Evolutionary conservation across 2,329 filamentous ascomycete species (phyloP), one percentile per base, ranked within the genome.

Genomic region (Phoma sp.): DNA sequence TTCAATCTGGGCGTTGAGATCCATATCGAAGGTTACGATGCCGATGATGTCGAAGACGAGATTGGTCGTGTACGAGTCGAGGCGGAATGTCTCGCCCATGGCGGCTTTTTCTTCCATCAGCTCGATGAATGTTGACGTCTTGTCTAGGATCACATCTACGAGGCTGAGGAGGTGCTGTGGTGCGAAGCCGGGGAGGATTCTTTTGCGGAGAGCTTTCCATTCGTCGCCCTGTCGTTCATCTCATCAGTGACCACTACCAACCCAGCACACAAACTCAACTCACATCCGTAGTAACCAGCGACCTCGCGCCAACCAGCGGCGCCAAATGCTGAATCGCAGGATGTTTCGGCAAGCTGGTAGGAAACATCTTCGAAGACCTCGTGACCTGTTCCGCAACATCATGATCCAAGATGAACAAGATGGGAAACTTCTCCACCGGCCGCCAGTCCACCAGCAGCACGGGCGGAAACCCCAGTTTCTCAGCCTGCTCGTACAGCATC

Each of bases 101-200:
- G 29, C 22, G 7, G 58, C 64, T n/a, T 55, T 60, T 10, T 62
- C 21, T 8, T 60, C 53, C 43, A 69, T 56, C 27, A 60, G 60
- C 6, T 64, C 53, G 36, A 61, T 58, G 41, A 72, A 74, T 0
- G 55, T 53, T 10, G 62, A 46, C 9, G 55, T 49, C 37, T 74
- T 69, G 13, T 74, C 68, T 0, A 74, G 43, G 17, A 74, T 69
- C 25, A 59, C 50, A 6, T 53, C 39, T 1, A 64, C 60, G 4
- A 63, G 47, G 10, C 35, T 40, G 13, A 63, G 51, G 4, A 64
- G 55, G 43, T 64, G 60, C 2, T 51, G 41, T 2, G 60, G 60
- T 31, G 55, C 50, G 22, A 64, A 63, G 2, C 60, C 62, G 7
- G 62, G 62, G 0, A 51, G 55, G 19, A 64, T 63, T 8, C 62